A percentile compares a stretch with the other conserved stretches of the same genome.
phyloP scores from a whole-genome alignment of 176 grass and related monocot genomes.

The Echinochloa phyllopogon region DNA sequence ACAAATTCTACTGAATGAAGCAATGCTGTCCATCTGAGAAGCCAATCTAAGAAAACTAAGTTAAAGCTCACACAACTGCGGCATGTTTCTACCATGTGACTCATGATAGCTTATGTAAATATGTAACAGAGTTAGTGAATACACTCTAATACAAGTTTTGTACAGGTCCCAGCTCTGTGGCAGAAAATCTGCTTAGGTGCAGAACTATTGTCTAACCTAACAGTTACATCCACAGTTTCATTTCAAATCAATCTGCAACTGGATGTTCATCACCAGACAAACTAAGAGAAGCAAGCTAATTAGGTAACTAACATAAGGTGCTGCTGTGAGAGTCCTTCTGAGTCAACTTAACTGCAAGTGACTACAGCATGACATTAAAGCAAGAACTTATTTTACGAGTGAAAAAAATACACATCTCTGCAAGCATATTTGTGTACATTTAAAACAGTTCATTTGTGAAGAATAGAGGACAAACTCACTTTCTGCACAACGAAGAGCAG shows the following conservation, averaged over 20 bases:
- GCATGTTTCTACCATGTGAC: conserved; percentile 16
- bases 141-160: neutral
- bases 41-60: neutral
- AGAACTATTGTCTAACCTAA: neutral
- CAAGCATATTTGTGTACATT: conserved; percentile 17
- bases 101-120: conserved; percentile 5
- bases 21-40: neutral
- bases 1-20: neutral
- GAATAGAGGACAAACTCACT: conserved; percentile 68
- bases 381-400: conserved; percentile 9
- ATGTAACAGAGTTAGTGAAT: conserved; percentile 2
- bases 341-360: conserved; percentile 22
- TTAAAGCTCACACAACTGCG: conserved; percentile 4
- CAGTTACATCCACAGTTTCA: neutral
- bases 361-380: neutral
- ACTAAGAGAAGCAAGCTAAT: neutral
- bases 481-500: conserved; percentile 96
- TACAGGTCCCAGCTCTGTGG: neutral
- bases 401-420: neutral
- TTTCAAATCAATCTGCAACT: neutral
- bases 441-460: neutral
- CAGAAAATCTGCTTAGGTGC: neutral
- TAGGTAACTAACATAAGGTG: neutral
- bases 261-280: conserved; percentile 27
- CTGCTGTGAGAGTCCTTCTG: neutral